These are phyloP conservation scores for Claviceps sp. DNA, from an alignment of 2,329 filamentous ascomycete genomes.

Conservation along the genomic window DNA sequence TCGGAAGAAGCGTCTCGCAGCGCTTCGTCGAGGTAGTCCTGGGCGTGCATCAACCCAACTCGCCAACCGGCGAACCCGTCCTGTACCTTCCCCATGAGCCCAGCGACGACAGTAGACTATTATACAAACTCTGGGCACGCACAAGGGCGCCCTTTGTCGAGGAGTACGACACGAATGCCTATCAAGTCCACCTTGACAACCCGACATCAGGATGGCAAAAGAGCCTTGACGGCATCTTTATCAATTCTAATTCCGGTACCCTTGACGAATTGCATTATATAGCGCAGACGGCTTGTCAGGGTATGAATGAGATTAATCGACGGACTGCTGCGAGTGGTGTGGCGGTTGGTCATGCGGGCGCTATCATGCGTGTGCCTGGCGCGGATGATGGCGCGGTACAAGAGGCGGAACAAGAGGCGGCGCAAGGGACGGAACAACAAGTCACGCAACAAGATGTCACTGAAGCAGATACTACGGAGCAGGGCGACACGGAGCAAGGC, in stretches of 20 bases:
- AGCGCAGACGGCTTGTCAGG: constrained; percentile 28
- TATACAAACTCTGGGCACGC: constrained; percentile 13
- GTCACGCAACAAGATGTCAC: no score
- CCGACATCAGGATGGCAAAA: constrained; percentile 28
- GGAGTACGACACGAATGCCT: constrained; percentile 24
- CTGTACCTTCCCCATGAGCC: constrained; percentile 20
- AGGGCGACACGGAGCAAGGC: no score
- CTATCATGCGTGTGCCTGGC: constrained; percentile 10
- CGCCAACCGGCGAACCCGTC: constrained; percentile 19
- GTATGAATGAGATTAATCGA: constrained; percentile 29
- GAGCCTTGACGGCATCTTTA: constrained; percentile 30
- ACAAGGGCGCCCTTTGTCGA: constrained; percentile 14
- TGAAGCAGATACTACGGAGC: no score
- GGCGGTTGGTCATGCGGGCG: constrained; percentile 20
- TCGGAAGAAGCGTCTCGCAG: constrained; percentile 27
- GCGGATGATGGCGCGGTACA: constrained; percentile 5
- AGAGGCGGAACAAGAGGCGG: constrained; percentile 1
- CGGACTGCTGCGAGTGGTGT: constrained; percentile 16
- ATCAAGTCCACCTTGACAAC: constrained; percentile 24
- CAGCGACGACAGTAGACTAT: constrained; percentile 15
- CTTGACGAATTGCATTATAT: constrained; percentile 31
- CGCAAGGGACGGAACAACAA: neutral
- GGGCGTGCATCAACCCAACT: constrained; percentile 25
- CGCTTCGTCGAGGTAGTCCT: constrained; percentile 33
- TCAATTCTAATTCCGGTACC: constrained; percentile 29